Evolutionary conservation across 805 yeast genomes (phyloP), one percentile per base, ranked within the genome.

Genomic region (Ogataea methanolica): DNA sequence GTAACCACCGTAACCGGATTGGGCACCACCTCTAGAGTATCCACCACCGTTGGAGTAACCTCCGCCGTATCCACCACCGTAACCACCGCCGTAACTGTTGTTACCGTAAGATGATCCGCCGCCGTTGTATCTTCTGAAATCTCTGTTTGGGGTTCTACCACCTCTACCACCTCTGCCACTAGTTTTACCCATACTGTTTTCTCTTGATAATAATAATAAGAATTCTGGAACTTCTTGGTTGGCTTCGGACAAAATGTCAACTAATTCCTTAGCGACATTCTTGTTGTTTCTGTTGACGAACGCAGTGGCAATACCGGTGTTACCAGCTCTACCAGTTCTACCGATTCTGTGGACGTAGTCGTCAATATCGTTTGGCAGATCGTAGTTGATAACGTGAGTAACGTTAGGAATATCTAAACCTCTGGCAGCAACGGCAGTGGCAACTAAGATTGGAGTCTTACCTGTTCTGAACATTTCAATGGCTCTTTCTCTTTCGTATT

Each of bases 261-360:
- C 70, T 69, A 94, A 74, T 54, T 90, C 97, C 70, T 88, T 88
- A 57, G 82, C 92, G 62, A 95, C 78, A 66, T 90, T 90, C 66
- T 79, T 82, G 82, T 90, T 94, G 69, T 85, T 86, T 75, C 98
- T 87, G 85, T 94, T 94, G 75, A 94, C 88, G 78, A 94, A 94
- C 44, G 99, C 96, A 58, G 97, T 91, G 56, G 99, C 97, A 61
- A 88, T 78, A 87, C 99, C 99, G 53, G 86, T 83, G 76, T 94
- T 94, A 80, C 99, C 99, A 63, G 99, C 99, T 83, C 99, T 94
- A 74, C 99, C 99, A 66, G 99, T 94, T 83, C 99, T 92, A 82
- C 99, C 99, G 68, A 94, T 94, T 78, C 99, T 88, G 78, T 94
- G 99, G 50, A 94, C 99, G 68, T 94, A 94, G 73, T 94, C 99